phyloP scores from a whole-genome alignment of 2,329 filamentous ascomycete species.

The Xylariaceae sp. region DNA sequence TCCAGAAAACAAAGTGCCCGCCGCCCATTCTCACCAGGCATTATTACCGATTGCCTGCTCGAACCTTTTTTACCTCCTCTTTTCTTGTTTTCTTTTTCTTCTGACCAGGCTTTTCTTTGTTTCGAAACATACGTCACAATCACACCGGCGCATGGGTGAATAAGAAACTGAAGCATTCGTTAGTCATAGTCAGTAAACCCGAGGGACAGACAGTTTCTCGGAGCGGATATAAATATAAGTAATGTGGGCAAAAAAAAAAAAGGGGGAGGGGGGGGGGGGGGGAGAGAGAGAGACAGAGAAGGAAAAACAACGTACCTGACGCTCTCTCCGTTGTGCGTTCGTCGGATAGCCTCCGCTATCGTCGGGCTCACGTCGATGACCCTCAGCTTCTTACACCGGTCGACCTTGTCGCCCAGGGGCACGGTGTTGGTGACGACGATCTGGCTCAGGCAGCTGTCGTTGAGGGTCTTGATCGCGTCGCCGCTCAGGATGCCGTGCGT shows the following conservation, averaged over 20 bases:
- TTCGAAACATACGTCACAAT: background rate
- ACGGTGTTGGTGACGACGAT: slow-evolving; percentile 82
- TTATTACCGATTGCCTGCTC: no score
- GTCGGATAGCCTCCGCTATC: slow-evolving; percentile 59
- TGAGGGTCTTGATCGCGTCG: slow-evolving; percentile 73
- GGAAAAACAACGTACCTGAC: slow-evolving; percentile 56
- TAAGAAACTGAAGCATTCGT: slow-evolving; percentile 31
- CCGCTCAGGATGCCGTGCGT: slow-evolving; percentile 80
- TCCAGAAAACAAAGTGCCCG: slow-evolving; percentile 5
- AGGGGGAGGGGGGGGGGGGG: no score
- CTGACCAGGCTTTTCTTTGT: background rate
- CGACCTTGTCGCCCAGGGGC: slow-evolving; percentile 73
- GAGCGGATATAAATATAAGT: no score
- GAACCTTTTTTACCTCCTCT: background rate
- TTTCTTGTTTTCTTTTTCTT: background rate
- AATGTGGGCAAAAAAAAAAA: no score
- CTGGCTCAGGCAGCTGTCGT: slow-evolving; percentile 68
- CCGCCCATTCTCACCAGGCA: background rate
- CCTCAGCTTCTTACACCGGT: slow-evolving; percentile 68
- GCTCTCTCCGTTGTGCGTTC: slow-evolving; percentile 63
- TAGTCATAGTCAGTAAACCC: slow-evolving; percentile 5
- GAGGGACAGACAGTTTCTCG: background rate
- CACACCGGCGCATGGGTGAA: slow-evolving; percentile 38
- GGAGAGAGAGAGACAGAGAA: background rate
- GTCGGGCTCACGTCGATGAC: slow-evolving; percentile 81